Evolutionary conservation across 345 rosid genomes (phyloP).

Genomic region (Crucihimalaya himalaica): DNA sequence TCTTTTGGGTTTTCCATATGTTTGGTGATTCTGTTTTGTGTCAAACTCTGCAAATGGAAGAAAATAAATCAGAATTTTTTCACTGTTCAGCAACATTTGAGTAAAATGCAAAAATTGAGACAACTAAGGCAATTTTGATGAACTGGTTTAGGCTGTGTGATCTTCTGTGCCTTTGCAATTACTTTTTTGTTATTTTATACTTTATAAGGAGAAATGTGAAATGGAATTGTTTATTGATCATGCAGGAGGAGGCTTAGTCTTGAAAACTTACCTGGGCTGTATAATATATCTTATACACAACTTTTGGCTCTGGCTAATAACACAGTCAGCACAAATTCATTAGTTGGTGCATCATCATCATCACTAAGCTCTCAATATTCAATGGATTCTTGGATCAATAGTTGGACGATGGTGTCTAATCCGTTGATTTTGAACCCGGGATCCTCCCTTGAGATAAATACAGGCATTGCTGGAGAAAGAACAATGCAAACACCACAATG

Average conservation of each 20-base stretch:
- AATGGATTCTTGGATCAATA: neutral
- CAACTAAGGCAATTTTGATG: neutral
- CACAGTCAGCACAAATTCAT: neutral
- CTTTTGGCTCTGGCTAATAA: conserved; percentile 24
- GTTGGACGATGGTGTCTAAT: conserved; percentile 2
- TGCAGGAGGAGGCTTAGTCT: conserved; percentile 16
- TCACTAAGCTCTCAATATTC: neutral
- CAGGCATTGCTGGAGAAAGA: neutral
- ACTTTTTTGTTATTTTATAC: neutral
- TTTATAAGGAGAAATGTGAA: conserved; percentile 13
- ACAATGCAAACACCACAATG: conserved; percentile 16
- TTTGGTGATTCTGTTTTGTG: neutral
- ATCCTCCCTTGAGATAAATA: conserved; percentile 4
- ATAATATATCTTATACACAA: conserved; percentile 14
- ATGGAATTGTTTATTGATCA: neutral
- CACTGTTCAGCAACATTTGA: neutral
- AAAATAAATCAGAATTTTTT: neutral
- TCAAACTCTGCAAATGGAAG: neutral
- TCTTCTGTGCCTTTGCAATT: neutral
- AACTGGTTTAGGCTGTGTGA: neutral
- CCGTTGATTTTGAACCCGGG: neutral
- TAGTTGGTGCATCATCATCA: conserved; percentile 15
- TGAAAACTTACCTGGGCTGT: conserved; percentile 5
- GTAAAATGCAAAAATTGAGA: conserved; percentile 9
- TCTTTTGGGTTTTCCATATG: neutral